Evolutionary conservation across 257 asterid species (phyloP).

Genomic region (Solanum arcanum): DNA sequence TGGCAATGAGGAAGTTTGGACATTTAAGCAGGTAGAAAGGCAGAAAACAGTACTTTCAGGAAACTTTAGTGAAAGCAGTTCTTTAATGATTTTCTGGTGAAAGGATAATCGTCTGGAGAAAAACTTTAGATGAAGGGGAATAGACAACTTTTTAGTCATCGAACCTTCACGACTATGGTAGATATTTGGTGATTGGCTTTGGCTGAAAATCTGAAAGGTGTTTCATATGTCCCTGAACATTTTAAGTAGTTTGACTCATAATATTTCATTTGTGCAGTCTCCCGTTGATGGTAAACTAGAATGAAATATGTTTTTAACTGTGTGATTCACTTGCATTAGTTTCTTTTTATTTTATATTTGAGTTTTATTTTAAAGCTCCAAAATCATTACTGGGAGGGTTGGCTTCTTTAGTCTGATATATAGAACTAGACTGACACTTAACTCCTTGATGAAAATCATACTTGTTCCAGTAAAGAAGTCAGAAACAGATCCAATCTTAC

Average conservation of each 20-base stretch:
- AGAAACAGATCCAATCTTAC: not conserved
- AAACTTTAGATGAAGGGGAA: not conserved
- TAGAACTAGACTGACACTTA: not conserved
- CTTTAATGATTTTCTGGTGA: not conserved
- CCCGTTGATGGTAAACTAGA: not conserved
- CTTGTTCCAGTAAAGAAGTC: not conserved
- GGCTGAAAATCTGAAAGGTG: not conserved
- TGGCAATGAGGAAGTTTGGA: not conserved
- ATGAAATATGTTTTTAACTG: not conserved
- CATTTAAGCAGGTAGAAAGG: not conserved
- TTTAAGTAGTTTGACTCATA: not conserved
- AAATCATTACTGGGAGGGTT: not conserved
- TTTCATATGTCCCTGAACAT: not conserved
- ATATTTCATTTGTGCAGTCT: not conserved
- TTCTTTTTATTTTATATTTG: not conserved
- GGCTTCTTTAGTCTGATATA: not conserved
- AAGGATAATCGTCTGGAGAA: not conserved
- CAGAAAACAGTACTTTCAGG: not conserved
- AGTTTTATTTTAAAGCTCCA: not conserved
- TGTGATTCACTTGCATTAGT: not conserved
- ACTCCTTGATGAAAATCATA: not conserved
- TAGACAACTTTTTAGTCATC: not conserved
- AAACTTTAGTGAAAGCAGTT: not conserved
- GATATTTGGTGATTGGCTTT: not conserved
- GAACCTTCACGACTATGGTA: not conserved